Percentiles rank a stretch among this genome's conserved stretches.
Conservation (phyloP, 306 rosid genomes). For the Aeschynomene evenia region DNA sequence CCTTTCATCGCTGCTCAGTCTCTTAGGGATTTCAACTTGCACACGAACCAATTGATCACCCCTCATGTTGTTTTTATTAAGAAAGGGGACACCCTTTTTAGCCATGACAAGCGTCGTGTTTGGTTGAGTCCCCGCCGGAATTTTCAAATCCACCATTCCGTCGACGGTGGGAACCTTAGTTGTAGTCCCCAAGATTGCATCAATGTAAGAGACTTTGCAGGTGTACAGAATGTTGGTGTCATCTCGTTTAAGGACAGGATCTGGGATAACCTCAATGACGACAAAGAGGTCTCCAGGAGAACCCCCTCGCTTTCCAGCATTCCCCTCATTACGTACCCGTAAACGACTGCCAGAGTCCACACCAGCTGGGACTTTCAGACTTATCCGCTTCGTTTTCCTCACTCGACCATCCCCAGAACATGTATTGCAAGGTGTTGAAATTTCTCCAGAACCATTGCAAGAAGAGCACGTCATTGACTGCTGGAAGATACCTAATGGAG, state of each 20-base stretch:
- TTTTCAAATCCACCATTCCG: constrained; percentile 53
- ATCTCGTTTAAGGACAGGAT: constrained; percentile 82
- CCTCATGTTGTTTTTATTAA: constrained; percentile 81
- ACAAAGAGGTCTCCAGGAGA: constrained; percentile 88
- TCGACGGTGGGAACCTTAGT: constrained; percentile 90
- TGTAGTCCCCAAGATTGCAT: constrained; percentile 88
- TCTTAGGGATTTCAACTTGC: constrained; percentile 91
- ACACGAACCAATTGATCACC: constrained; percentile 94
- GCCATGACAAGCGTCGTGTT: constrained; percentile 94
- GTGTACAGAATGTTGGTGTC: constrained; percentile 85
- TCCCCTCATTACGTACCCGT: constrained; percentile 91
- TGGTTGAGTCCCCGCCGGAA: constrained; percentile 76
- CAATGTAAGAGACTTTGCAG: constrained; percentile 83
- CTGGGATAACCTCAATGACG: constrained; percentile 77
- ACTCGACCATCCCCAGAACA: constrained; percentile 95
- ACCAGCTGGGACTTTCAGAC: constrained; percentile 93
- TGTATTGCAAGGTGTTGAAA: constrained; percentile 79
- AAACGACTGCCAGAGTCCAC: constrained; percentile 93
- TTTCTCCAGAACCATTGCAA: constrained; percentile 82
- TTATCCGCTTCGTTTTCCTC: constrained; percentile 82
- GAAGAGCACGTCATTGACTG: constrained; percentile 90
- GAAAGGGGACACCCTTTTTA: constrained; percentile 85
- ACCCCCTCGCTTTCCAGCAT: constrained; percentile 83
- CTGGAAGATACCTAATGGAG: constrained; percentile 93
- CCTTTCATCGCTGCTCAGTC: constrained; percentile 72